These are phyloP conservation scores for Naegleria lovaniensis DNA, from an alignment of 208 protist genomes.

Conservation along the genomic window DNA sequence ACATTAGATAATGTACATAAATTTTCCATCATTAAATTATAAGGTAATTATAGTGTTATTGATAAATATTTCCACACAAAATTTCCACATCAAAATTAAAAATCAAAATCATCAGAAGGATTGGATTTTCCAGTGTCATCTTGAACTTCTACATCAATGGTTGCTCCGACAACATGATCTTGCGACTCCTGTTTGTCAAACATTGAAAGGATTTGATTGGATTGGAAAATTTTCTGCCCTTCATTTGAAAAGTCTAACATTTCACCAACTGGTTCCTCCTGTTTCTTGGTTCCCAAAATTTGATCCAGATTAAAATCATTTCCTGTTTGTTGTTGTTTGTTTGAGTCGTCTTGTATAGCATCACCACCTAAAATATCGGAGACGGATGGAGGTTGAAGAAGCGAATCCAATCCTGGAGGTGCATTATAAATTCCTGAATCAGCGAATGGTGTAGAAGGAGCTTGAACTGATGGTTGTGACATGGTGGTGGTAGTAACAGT, in stretches of 20 bases:
- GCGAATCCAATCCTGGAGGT: not conserved
- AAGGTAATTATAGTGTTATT: no score
- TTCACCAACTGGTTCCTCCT: not conserved
- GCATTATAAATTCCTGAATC: not conserved
- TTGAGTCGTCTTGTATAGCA: not conserved
- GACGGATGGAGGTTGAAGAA: not conserved
- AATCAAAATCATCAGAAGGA: not conserved
- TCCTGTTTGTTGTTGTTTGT: not conserved
- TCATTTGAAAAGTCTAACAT: not conserved
- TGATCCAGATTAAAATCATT: not conserved
- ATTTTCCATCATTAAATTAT: no score
- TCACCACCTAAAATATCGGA: not conserved
- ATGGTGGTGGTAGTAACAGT: not conserved
- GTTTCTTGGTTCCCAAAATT: not conserved
- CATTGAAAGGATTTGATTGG: constrained; percentile 6
- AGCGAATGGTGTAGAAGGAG: not conserved
- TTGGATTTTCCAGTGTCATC: not conserved
- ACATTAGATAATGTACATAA: no score
- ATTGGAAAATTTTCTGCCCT: not conserved
- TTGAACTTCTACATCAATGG: not conserved
- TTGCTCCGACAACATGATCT: not conserved
- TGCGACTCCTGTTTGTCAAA: not conserved
- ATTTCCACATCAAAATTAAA: no score
- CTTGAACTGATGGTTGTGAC: not conserved
- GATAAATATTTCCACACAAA: no score